Evolutionary conservation across 805 yeast species (phyloP).

Genomic region (Cyberlindnera maclurae): DNA sequence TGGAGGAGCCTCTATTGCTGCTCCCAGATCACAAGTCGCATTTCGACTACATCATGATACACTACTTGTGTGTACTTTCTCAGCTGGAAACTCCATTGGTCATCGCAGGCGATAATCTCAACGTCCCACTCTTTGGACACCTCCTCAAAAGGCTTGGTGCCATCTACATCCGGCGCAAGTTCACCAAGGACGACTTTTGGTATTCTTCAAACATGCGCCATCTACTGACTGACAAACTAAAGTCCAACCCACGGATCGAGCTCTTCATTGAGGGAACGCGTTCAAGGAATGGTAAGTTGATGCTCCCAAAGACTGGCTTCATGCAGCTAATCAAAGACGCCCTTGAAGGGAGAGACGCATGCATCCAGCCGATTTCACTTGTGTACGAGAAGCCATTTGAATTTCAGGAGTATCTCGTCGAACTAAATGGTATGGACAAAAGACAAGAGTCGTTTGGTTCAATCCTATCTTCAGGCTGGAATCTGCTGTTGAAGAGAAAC

Average conservation of each 20-base stretch:
- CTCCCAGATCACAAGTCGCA: constrained; percentile 20
- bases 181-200: constrained; percentile 14
- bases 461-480: constrained; percentile 11
- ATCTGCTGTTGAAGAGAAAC: constrained; percentile 3
- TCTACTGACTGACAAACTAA: constrained; percentile 7
- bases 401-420: constrained; percentile 18
- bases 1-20: constrained; percentile 6
- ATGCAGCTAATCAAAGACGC: constrained; percentile 13
- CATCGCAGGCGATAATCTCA: constrained; percentile 20
- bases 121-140: constrained; percentile 19
- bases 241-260: constrained; percentile 11
- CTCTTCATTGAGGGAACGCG: constrained; percentile 21
- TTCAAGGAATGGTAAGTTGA: constrained; percentile 20
- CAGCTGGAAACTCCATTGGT: constrained; percentile 18
- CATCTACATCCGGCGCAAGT: constrained; percentile 17
- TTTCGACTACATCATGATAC: constrained; percentile 20
- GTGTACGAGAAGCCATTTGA: constrained; percentile 21
- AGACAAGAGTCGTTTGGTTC: constrained; percentile 16
- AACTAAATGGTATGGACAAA: constrained; percentile 20
- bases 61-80: constrained; percentile 12
- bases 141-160: constrained; percentile 16
- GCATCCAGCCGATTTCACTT: constrained; percentile 15
- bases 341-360: constrained; percentile 4
- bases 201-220: constrained; percentile 11
- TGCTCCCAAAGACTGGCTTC: constrained; percentile 20